Base-by-base conservation (phyloP, 139 green algal species). In the Haematococcus sp. region DNA sequence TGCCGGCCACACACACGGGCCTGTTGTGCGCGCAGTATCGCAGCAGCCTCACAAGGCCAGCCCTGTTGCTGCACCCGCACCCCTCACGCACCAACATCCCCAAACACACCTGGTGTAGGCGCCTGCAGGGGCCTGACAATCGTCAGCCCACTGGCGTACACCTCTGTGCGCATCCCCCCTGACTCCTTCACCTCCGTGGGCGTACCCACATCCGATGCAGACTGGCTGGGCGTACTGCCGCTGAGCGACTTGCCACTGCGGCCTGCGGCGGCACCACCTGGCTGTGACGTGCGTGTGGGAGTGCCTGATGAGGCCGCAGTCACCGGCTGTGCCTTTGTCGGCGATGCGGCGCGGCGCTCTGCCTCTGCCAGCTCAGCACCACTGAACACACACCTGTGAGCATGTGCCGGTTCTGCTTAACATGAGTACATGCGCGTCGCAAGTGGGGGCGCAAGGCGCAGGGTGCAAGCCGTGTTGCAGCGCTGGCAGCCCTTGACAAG, bases 71-170 rank as follows among this genome's bases (percentile, higher is more conserved):
- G n/a, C n/a, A n/a, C n/a, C n/a, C n/a, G n/a, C n/a, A n/a, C n/a
- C n/a, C n/a, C n/a, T n/a, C n/a, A n/a, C n/a, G n/a, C 31, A 27
- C 15, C 35, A 35, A 25, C 35, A 58, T 40, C 35, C 32, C 61
- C 9, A 20, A 5, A 17, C 33, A 23, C 23, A 3, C 33, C 4
- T n/a, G 20, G 63, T 43, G 40, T 49, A 11, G 40, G 40, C 11
- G 54, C 15, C 54, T 56, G 30, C 23, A 77, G 23, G 9, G 72
- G 72, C 32, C 66, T 32, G 9, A 54, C 59, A 25, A 77, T 49
- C 7, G 79, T 84, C 25, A 84, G 65, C 30, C 79, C 79, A 33
- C 68, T 33, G 4, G 32, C 35, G 43, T 84, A 84, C 19, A 79
- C 71, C 34, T 79, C 79, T 20, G 77, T 79, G 30, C 78, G 60